phyloP scores from a whole-genome alignment of 1,284 basidiomycete species.

The Microbotryomycetes sp. region DNA sequence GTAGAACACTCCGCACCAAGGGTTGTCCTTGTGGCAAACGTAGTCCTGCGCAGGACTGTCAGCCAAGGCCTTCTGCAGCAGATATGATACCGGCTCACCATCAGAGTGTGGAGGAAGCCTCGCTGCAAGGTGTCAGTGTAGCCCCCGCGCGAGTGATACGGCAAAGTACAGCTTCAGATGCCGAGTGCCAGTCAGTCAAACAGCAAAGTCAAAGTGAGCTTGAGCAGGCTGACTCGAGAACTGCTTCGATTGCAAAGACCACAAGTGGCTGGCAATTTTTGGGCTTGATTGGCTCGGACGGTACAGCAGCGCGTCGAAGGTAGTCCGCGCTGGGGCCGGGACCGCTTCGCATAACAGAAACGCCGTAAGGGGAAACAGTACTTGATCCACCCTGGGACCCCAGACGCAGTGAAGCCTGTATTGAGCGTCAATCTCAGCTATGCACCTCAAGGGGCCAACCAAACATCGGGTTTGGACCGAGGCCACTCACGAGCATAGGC shows the following conservation, averaged over 20 bases:
- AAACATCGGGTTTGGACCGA: no score
- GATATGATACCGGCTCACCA: background rate
- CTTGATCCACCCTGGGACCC: no score
- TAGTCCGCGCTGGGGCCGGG: conserved; percentile 1
- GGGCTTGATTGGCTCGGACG: background rate
- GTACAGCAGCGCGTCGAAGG: conserved; percentile 2
- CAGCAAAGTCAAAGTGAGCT: no score
- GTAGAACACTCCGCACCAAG: conserved; percentile 11
- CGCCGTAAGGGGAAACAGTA: no score
- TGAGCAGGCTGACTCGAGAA: no score
- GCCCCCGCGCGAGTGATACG: conserved; percentile 16
- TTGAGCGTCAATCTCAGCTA: no score
- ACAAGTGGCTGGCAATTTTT: conserved; percentile 17
- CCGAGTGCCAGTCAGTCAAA: no score
- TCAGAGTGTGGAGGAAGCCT: conserved; percentile 14
- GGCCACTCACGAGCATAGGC: background rate
- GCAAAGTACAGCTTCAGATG: conserved; percentile 3
- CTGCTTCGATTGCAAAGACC: conserved; percentile 19
- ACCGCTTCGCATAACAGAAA: no score
- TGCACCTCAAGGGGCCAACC: no score
- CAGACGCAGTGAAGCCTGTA: no score
- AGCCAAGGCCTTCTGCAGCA: background rate
- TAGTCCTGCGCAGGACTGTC: conserved; percentile 7
- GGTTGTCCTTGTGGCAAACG: conserved; percentile 5
- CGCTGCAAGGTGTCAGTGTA: conserved; percentile 14